Percentiles rank a stretch among this genome's conserved stretches.
These are phyloP conservation scores for Monilinia laxa DNA, from an alignment of 2,329 filamentous ascomycete species.

Conservation along the genomic window DNA sequence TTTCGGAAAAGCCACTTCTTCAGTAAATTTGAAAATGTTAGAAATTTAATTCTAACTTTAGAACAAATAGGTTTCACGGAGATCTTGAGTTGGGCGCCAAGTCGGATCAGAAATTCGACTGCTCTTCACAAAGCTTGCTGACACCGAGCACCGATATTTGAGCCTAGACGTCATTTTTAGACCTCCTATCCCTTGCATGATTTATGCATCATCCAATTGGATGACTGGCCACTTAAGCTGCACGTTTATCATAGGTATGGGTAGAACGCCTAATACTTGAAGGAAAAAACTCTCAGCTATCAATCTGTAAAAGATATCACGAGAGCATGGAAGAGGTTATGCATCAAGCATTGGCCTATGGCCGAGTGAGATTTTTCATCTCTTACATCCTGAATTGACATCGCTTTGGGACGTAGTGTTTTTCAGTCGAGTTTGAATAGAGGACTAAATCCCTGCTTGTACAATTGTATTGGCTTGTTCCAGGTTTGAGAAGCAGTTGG, in stretches of 20 bases:
- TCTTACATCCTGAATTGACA: not conserved
- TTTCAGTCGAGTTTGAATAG: not conserved
- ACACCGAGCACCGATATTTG: not conserved
- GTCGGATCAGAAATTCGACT: not conserved
- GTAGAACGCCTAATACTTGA: not conserved
- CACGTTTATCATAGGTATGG: too few relatives aligned
- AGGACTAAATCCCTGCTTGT: not conserved
- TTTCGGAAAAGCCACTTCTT: not conserved
- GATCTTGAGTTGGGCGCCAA: not conserved
- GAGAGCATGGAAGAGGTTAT: not conserved
- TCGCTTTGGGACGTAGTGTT: not conserved
- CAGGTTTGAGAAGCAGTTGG: not conserved
- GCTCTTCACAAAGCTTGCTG: not conserved
- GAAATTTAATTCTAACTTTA: not conserved
- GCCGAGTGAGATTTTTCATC: not conserved
- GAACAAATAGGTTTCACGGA: not conserved
- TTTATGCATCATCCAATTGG: not conserved
- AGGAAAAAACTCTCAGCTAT: not conserved
- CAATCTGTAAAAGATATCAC: not conserved
- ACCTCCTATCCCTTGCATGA: not conserved
- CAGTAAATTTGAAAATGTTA: not conserved
- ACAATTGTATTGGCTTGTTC: not conserved
- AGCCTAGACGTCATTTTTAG: not conserved
- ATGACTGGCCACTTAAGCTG: not conserved
- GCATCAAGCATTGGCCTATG: not conserved